Conservation (phyloP, 352 stramenopile species). For the Pythium folliculosum region DNA sequence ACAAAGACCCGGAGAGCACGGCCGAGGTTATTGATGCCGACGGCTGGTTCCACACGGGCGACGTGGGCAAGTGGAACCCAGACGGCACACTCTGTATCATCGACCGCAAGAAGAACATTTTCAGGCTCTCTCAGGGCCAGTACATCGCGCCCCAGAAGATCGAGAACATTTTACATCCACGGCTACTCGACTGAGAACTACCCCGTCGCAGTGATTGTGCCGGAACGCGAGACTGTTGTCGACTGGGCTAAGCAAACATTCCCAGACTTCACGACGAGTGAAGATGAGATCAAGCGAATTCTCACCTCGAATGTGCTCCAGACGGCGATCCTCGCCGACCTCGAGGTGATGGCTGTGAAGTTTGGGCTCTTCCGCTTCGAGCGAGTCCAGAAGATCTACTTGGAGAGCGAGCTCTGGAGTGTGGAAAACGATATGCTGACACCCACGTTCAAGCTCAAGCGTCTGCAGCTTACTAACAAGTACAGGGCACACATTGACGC, state of each 20-base stretch:
- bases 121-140: constrained; percentile 94
- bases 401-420: constrained; percentile 86
- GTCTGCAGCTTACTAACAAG: constrained; percentile 74
- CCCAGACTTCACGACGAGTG: constrained; percentile 25
- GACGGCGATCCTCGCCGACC: constrained; percentile 71
- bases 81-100: constrained; percentile 92
- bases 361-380: constrained; percentile 92
- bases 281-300: constrained; percentile 28
- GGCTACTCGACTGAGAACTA: background rate
- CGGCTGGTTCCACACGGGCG: constrained; percentile 97
- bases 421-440: constrained; percentile 94
- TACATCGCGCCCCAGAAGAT: constrained; percentile 98
- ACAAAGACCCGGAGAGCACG: constrained; percentile 92
- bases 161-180: constrained; percentile 44
- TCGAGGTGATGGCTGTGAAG: constrained; percentile 60
- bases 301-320: constrained; percentile 37
- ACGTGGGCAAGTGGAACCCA: constrained; percentile 95
- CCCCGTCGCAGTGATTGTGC: background rate
- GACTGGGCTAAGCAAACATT: constrained; percentile 44
- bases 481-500: constrained; percentile 76
- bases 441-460: constrained; percentile 96
- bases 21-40: constrained; percentile 90
- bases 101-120: constrained; percentile 94
- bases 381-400: constrained; percentile 84
- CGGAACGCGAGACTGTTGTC: background rate